Evolutionary conservation across 169 alveolate genomes (phyloP), one percentile per base, ranked within the genome.

Genomic region (Plasmodium knowlesi): DNA sequence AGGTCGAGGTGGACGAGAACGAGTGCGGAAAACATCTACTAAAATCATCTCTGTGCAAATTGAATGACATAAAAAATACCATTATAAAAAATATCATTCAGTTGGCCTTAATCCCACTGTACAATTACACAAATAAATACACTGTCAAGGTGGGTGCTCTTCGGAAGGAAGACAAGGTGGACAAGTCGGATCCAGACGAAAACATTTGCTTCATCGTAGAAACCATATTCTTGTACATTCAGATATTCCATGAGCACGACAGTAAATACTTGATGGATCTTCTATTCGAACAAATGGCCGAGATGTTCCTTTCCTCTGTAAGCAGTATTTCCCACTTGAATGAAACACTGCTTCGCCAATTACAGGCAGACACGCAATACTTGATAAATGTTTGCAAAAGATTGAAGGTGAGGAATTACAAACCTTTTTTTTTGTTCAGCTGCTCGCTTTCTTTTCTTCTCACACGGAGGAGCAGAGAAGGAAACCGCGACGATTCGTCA

Each of bases 61-160:
- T 88, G 57, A 88, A 88, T 30, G 94, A 88, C 78, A 88, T 88
- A 6, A 88, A 88, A 88, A 88, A 41, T 54, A 78, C 94, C n/a
- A 88, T 88, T 54, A 16, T 57, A 32, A 88, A 88, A 39, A 88
- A 88, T 78, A n/a, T 88, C 43, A 79, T 88, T 12, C 37, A 88
- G 3, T 88, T 88, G 6, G 25, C 88, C 0, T 61, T 88, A 88
- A 78, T 88, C 67, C 94, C 94, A n/a, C 28, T 88, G 72, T 78
- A 57, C 71, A 89, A 43, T 16, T 76, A 88, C 46, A 57, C 81
- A 61, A 61, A 76, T 54, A 88, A 57, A 46, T 88, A 88, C 46
- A 54, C 81, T 14, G 16, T 8, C n/a, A 78, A 79, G 43, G n/a
- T 88, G n/a, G 22, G 9, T 8, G n/a, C n/a, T 46, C 25, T 88